A percentile compares a stretch with the other conserved stretches of the same genome.
Evolutionary conservation across 305 asterid species (phyloP).

Genomic region (Stenogyne calaminthoides): DNA sequence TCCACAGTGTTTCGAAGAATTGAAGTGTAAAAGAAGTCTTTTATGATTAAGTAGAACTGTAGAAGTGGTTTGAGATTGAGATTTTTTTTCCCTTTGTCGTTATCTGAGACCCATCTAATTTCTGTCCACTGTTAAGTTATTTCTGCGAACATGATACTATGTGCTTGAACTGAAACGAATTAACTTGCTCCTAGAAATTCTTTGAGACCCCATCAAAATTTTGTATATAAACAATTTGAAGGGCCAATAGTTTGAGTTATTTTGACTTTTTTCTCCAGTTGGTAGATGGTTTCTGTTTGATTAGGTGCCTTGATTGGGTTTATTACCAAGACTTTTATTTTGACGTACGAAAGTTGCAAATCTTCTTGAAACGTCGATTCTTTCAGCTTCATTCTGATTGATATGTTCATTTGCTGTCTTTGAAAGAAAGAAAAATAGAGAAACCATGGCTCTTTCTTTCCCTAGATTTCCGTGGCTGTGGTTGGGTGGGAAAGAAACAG

Average conservation of each 20-base stretch:
- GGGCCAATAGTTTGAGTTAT: constrained; percentile 17
- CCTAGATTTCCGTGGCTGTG: constrained; percentile 77
- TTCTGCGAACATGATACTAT: constrained; percentile 16
- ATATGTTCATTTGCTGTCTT: constrained; percentile 14
- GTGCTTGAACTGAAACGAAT: constrained; percentile 13
- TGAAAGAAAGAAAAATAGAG: constrained; percentile 2
- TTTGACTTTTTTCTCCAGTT: constrained; percentile 23
- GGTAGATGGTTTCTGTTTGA: constrained; percentile 28
- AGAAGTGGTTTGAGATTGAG: constrained; percentile 20
- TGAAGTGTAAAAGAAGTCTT: not conserved
- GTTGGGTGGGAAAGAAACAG: constrained; percentile 86
- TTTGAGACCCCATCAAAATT: constrained; percentile 21
- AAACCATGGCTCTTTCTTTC: constrained; percentile 72
- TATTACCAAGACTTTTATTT: constrained; percentile 3
- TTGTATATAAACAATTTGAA: constrained; percentile 8
- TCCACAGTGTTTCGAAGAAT: not conserved
- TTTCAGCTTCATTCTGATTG: constrained; percentile 14
- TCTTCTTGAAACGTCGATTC: constrained; percentile 27
- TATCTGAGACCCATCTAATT: constrained; percentile 21
- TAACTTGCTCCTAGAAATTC: constrained; percentile 7
- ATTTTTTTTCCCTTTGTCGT: constrained; percentile 2
- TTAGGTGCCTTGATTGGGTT: constrained; percentile 35
- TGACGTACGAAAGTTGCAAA: constrained; percentile 14
- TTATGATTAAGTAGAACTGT: constrained; percentile 2
- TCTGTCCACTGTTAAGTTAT: not conserved